Evolutionary conservation across 2,329 filamentous ascomycete species (phyloP).

Genomic region (Aspergillus carbonarius): DNA sequence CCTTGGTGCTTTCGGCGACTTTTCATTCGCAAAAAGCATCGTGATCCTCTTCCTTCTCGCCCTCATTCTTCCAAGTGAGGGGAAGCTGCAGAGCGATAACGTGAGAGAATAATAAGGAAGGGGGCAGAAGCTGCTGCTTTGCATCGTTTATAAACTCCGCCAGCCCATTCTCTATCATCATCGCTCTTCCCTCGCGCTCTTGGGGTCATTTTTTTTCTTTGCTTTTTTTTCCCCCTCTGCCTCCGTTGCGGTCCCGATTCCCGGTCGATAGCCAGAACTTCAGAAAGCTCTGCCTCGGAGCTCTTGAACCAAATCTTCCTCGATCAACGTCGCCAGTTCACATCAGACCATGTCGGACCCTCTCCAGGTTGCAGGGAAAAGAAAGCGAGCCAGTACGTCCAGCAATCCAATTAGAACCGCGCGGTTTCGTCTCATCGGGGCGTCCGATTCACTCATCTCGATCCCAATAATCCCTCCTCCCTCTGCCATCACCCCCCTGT

Average conservation of each 20-base stretch:
- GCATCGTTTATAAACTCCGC: background rate
- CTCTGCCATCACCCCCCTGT: background rate
- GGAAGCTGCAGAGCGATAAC: conserved; percentile 1
- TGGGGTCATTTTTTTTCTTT: conserved; percentile 3
- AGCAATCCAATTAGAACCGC: background rate
- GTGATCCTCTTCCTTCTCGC: background rate
- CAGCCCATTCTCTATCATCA: background rate
- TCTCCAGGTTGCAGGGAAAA: conserved; percentile 35
- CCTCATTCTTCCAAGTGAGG: background rate
- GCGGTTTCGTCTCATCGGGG: background rate
- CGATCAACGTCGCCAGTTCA: conserved; percentile 1
- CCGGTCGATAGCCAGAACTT: background rate
- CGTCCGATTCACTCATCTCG: background rate
- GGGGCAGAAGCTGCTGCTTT: background rate
- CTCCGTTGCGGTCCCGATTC: background rate
- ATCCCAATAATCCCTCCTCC: background rate
- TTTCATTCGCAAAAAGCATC: background rate
- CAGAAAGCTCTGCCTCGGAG: background rate
- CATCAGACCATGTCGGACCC: conserved; percentile 33
- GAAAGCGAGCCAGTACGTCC: conserved; percentile 42
- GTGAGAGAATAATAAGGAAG: background rate
- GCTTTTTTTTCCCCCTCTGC: background rate
- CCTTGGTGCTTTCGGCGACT: background rate
- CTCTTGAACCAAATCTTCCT: background rate
- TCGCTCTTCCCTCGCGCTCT: background rate